Conservation (phyloP, 345 rosid genomes). For the Garcia nutans region DNA sequence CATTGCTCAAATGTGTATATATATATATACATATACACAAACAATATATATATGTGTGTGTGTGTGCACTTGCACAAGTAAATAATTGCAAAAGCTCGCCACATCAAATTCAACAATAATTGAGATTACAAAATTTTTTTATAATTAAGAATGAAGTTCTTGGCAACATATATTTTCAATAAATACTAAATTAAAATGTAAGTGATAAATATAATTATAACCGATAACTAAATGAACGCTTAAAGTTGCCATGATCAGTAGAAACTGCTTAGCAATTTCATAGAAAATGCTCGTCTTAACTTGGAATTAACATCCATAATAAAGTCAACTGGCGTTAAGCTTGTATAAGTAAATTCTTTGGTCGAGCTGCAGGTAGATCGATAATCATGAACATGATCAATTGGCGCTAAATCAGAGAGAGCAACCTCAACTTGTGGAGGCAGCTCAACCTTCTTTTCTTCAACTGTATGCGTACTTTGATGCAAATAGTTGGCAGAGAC, state of each 20-base stretch:
- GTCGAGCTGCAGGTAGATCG: background rate
- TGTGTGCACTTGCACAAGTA: too few relatives aligned
- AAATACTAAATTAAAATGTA: too few relatives aligned
- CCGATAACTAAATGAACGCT: background rate
- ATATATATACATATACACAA: too few relatives aligned
- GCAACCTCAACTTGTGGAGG: background rate
- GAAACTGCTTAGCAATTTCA: background rate
- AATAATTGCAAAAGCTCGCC: too few relatives aligned
- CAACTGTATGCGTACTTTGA: background rate
- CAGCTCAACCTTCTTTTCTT: background rate
- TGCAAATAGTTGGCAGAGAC: background rate
- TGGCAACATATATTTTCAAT: too few relatives aligned
- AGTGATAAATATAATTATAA: background rate
- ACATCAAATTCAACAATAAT: too few relatives aligned
- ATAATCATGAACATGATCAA: background rate
- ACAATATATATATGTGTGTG: too few relatives aligned
- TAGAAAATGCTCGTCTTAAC: constrained; percentile 3
- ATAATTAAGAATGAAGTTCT: too few relatives aligned
- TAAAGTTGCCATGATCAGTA: background rate
- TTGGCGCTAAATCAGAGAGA: background rate
- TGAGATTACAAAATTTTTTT: too few relatives aligned
- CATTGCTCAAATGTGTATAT: too few relatives aligned
- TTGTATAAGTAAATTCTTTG: background rate
- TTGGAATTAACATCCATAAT: background rate
- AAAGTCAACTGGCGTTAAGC: background rate